Evolutionary conservation across 176 grass and related monocot genomes (phyloP).

Genomic region (Olyra latifolia): DNA sequence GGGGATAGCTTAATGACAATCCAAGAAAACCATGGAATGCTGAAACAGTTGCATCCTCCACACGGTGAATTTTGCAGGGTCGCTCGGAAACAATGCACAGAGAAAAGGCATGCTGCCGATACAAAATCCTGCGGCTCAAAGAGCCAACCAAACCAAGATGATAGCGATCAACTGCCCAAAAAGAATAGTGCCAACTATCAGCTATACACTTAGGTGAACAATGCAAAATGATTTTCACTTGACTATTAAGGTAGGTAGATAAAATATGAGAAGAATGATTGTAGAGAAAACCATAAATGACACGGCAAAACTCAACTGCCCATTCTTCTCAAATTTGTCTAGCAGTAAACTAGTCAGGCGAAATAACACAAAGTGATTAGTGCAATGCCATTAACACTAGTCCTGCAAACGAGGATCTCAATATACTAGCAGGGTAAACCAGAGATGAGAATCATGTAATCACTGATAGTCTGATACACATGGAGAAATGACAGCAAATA

Average conservation of each 20-base stretch:
- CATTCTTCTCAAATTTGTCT: slow-evolving; percentile 32
- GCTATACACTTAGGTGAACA: neutral
- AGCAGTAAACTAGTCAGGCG: slow-evolving; percentile 28
- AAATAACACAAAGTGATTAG: neutral
- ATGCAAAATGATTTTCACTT: neutral
- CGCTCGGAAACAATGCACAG: slow-evolving; percentile 34
- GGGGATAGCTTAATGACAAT: neutral
- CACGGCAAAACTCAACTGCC: slow-evolving; percentile 36
- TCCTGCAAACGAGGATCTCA: neutral
- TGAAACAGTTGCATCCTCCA: neutral
- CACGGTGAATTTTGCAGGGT: slow-evolving; percentile 13
- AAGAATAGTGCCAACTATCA: neutral
- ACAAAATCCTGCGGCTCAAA: slow-evolving; percentile 25
- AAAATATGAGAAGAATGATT: slow-evolving; percentile 54
- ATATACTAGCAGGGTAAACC: neutral
- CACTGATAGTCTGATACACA: neutral
- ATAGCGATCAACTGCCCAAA: neutral
- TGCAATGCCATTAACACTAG: slow-evolving; percentile 20
- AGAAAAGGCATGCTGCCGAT: slow-evolving; percentile 30
- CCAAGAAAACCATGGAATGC: neutral
- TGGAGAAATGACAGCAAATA: neutral
- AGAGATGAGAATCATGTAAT: neutral
- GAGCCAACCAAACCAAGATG: too few relatives aligned
- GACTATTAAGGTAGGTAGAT: neutral
- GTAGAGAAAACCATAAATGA: slow-evolving; percentile 28